Conservation (phyloP, 345 rosid genomes). For the Euphorbia pulcherrima region DNA sequence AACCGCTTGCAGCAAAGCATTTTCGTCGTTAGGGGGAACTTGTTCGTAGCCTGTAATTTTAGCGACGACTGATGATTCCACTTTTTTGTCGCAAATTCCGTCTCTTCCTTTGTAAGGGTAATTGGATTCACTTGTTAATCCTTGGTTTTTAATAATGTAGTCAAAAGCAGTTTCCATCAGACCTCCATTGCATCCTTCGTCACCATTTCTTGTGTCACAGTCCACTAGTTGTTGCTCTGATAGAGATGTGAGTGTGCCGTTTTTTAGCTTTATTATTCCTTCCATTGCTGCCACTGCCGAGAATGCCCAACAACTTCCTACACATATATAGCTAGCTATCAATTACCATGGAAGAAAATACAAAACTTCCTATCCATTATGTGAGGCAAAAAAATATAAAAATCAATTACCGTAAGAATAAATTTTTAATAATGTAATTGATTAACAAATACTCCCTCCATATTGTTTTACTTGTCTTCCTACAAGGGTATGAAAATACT, state of each 20-base stretch:
- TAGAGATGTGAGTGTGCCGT: slow-evolving; percentile 43
- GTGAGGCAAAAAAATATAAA: too few species aligned
- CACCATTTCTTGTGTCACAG: slow-evolving; percentile 25
- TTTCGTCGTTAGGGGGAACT: slow-evolving; percentile 41
- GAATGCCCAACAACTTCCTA: slow-evolving; percentile 68
- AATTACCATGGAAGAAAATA: too few species aligned
- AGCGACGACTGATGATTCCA: slow-evolving; percentile 11
- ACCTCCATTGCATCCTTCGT: slow-evolving; percentile 47
- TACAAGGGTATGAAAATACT: too few species aligned
- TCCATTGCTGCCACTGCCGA: slow-evolving; percentile 57
- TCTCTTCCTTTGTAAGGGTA: slow-evolving; percentile 41
- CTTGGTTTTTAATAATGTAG: slow-evolving; percentile 35
- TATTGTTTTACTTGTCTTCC: too few species aligned
- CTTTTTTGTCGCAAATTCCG: slow-evolving; percentile 30
- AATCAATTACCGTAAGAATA: too few species aligned
- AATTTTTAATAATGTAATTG: too few species aligned
- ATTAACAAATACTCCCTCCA: too few species aligned
- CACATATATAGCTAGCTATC: too few species aligned
- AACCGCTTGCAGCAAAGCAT: slow-evolving; percentile 45
- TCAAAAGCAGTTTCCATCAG: slow-evolving; percentile 36
- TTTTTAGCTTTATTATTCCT: slow-evolving; percentile 40
- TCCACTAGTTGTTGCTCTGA: slow-evolving; percentile 62
- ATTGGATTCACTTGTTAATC: slow-evolving; percentile 41
- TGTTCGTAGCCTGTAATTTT: slow-evolving; percentile 33
- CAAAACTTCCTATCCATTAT: too few species aligned